Evolutionary conservation across 129 eudicot genomes (phyloP).

Genomic region (Mikania micrantha): DNA sequence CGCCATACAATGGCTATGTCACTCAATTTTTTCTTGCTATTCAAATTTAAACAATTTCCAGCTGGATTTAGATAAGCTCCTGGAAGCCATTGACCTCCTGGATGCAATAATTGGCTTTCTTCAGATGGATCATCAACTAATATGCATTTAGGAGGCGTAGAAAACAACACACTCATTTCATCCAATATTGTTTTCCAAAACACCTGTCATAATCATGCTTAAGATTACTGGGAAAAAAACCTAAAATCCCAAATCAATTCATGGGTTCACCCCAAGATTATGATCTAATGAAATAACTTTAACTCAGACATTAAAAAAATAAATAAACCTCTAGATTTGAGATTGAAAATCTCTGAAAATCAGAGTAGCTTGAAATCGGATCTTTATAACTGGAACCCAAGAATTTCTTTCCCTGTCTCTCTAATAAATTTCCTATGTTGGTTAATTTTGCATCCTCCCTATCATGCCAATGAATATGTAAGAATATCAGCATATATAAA

Average conservation of each 20-base stretch:
- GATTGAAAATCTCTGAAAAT: constrained; percentile 74
- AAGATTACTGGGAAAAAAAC: background rate
- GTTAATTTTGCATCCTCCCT: constrained; percentile 57
- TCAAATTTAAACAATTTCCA: constrained; percentile 51
- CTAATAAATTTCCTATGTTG: constrained; percentile 65
- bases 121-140: constrained; percentile 39
- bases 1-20: constrained; percentile 67
- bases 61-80: constrained; percentile 74
- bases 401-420: constrained; percentile 54
- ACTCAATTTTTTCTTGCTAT: constrained; percentile 33
- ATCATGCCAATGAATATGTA: constrained; percentile 10
- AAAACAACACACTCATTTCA: constrained; percentile 64
- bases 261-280: background rate
- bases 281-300: background rate
- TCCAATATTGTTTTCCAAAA: constrained; percentile 62
- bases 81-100: constrained; percentile 95
- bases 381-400: constrained; percentile 68
- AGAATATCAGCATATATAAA: constrained; percentile 8
- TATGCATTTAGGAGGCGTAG: constrained; percentile 54
- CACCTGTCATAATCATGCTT: constrained; percentile 30
- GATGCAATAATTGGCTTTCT: constrained; percentile 35
- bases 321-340: constrained; percentile 66
- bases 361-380: constrained; percentile 74
- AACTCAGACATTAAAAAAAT: background rate
- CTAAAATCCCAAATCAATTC: background rate